phyloP scores from a whole-genome alignment of 1,284 basidiomycete species.

The Rhodotorula mucilaginosa region DNA sequence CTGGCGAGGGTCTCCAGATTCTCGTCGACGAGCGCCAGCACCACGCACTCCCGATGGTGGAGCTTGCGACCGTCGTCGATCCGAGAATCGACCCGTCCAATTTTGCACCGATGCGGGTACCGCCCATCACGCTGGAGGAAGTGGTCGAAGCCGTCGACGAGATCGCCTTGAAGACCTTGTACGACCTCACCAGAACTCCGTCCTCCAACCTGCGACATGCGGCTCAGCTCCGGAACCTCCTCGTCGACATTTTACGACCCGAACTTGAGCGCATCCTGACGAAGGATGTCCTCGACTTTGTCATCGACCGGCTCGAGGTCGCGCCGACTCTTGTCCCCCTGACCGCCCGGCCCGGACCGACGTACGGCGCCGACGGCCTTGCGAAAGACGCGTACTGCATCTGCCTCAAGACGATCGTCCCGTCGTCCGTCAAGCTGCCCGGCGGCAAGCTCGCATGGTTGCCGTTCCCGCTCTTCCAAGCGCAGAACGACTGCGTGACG shows the following conservation, averaged over 20 bases:
- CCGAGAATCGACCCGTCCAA: conserved; percentile 6
- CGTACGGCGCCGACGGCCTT: conserved; percentile 17
- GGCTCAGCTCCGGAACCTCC: conserved; percentile 18
- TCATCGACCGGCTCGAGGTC: conserved; percentile 30
- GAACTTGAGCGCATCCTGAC: conserved; percentile 28
- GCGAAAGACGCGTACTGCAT: conserved; percentile 49
- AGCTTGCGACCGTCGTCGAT: conserved; percentile 47
- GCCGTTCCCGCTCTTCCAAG: conserved; percentile 52
- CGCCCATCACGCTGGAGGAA: conserved; percentile 11
- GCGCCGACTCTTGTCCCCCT: conserved; percentile 37
- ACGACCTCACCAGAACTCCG: conserved; percentile 13
- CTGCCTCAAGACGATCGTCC: conserved; percentile 52
- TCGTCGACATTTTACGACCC: conserved; percentile 22
- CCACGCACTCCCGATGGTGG: conserved; percentile 51
- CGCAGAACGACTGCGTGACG: conserved; percentile 51
- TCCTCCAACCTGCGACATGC: conserved; percentile 43
- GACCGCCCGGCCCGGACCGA: conserved; percentile 38
- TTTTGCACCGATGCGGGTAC: not conserved
- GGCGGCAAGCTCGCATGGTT: conserved; percentile 49
- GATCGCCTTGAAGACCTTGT: conserved; percentile 25
- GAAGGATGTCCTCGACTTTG: conserved; percentile 5
- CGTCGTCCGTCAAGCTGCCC: conserved; percentile 50
- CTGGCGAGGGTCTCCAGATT: conserved; percentile 52
- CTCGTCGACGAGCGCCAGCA: conserved; percentile 49
- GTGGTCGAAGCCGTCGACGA: conserved; percentile 13